Percentiles rank a stretch among this genome's conserved stretches.
Evolutionary conservation across 345 rosid genomes (phyloP).

Genomic region (Citrus unshiu): DNA sequence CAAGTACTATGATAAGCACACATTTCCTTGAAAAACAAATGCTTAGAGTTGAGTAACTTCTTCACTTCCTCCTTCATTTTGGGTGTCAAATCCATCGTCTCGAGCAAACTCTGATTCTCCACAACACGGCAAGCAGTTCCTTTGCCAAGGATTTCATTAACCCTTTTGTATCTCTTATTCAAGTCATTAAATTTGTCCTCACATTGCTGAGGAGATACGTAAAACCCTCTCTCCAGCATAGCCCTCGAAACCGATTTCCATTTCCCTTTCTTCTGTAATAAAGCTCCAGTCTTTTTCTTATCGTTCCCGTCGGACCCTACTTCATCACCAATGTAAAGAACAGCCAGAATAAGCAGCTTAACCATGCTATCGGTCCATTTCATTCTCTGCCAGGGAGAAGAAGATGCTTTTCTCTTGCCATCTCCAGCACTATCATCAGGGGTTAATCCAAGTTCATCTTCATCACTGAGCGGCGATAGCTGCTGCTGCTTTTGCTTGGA

Average conservation of each 20-base stretch:
- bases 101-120: constrained; percentile 84
- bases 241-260: constrained; percentile 97
- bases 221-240: constrained; percentile 94
- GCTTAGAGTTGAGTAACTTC: constrained; percentile 86
- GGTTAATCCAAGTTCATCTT: constrained; percentile 63
- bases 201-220: constrained; percentile 97
- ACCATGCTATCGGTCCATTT: constrained; percentile 98
- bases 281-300: constrained; percentile 52
- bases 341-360: constrained; percentile 75
- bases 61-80: constrained; percentile 84
- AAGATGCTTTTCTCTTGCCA: constrained; percentile 56
- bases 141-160: constrained; percentile 85
- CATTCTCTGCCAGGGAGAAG: constrained; percentile 96
- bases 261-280: constrained; percentile 94
- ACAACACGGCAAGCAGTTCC: constrained; percentile 93
- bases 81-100: constrained; percentile 64
- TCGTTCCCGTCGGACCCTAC: constrained; percentile 58
- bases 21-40: constrained; percentile 92
- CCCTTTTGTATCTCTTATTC: constrained; percentile 97
- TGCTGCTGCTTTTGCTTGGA: constrained; percentile 46
- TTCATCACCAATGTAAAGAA: constrained; percentile 90
- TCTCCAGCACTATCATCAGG: constrained; percentile 56
- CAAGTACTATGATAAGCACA: constrained; percentile 95
- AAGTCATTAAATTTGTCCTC: constrained; percentile 95
- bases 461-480: constrained; percentile 56